Evolutionary conservation across 306 rosid genomes (phyloP).

Genomic region (Inga laurina): DNA sequence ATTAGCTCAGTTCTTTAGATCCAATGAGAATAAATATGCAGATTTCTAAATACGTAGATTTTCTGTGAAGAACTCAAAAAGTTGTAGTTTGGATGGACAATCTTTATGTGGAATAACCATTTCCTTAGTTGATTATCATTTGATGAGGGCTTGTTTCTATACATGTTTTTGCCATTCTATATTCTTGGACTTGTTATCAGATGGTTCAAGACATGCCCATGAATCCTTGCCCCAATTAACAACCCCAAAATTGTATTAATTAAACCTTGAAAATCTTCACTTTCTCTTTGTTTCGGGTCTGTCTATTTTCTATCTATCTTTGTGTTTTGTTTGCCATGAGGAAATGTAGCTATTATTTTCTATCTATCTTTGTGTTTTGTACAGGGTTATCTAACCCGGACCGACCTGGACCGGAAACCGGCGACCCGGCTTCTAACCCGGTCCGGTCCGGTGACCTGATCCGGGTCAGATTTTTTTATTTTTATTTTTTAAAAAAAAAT

Average conservation of each 20-base stretch:
- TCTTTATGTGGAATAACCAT: too few relatives aligned
- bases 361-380: too few relatives aligned
- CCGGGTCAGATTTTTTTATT: too few relatives aligned
- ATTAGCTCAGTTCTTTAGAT: conserved; percentile 5
- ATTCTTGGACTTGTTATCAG: not conserved
- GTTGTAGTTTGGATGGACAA: not conserved
- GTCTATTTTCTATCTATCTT: not conserved
- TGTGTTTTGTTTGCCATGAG: not conserved
- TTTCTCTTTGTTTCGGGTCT: not conserved
- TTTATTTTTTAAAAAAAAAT: too few relatives aligned
- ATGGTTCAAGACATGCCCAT: not conserved
- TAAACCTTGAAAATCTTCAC: not conserved
- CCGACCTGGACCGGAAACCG: too few relatives aligned
- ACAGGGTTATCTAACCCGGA: too few relatives aligned
- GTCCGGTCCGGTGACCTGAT: too few relatives aligned
- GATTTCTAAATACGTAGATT: not conserved
- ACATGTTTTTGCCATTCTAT: not conserved
- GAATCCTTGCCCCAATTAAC: not conserved
- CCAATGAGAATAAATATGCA: not conserved
- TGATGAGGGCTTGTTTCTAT: too few relatives aligned
- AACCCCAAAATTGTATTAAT: too few relatives aligned
- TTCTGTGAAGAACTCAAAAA: not conserved
- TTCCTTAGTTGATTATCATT: not conserved
- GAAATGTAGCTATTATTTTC: not conserved
- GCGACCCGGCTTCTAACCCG: too few relatives aligned